These are phyloP conservation scores for Pythium rishiriense DNA, from an alignment of 352 stramenopile species.

Conservation along the genomic window DNA sequence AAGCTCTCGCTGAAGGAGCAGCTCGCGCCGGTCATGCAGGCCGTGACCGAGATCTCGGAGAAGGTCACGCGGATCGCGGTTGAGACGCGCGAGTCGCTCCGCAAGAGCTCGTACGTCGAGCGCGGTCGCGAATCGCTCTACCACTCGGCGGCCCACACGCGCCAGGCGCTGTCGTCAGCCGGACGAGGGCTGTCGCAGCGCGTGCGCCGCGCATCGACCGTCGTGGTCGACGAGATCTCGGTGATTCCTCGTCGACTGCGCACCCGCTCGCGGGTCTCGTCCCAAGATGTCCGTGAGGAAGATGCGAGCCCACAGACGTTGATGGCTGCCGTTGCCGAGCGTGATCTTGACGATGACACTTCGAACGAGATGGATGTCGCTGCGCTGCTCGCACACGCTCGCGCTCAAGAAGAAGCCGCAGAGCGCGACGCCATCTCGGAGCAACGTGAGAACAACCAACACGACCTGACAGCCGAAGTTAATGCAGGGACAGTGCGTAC, in stretches of 20 bases:
- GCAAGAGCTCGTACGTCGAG: constrained; percentile 38
- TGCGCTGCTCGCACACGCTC: constrained; percentile 18
- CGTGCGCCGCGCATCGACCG: constrained; percentile 43
- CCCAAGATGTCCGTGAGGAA: constrained; percentile 13
- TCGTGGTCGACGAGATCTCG: constrained; percentile 38
- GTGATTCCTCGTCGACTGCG: constrained; percentile 52
- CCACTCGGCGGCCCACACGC: constrained; percentile 48
- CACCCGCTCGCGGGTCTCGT: constrained; percentile 27
- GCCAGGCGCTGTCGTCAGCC: constrained; percentile 42
- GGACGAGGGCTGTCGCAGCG: constrained; percentile 47
- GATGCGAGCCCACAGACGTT: constrained; percentile 13
- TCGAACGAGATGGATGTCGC: constrained; percentile 14
- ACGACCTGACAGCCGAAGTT: neutral
- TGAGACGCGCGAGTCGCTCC: constrained; percentile 30
- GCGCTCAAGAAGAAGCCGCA: constrained; percentile 20
- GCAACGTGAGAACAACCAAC: neutral
- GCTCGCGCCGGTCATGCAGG: constrained; percentile 47
- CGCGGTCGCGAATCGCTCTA: constrained; percentile 57
- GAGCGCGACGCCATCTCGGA: constrained; percentile 18
- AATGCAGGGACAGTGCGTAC: too few species aligned
- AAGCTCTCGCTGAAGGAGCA: constrained; percentile 47
- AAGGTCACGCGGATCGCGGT: constrained; percentile 37
- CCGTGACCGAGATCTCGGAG: constrained; percentile 49
- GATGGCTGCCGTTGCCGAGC: constrained; percentile 15
- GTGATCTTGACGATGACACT: neutral